Base-by-base conservation (phyloP, 768 basidiomycete genomes). In the Thelephora ganbajun region DNA sequence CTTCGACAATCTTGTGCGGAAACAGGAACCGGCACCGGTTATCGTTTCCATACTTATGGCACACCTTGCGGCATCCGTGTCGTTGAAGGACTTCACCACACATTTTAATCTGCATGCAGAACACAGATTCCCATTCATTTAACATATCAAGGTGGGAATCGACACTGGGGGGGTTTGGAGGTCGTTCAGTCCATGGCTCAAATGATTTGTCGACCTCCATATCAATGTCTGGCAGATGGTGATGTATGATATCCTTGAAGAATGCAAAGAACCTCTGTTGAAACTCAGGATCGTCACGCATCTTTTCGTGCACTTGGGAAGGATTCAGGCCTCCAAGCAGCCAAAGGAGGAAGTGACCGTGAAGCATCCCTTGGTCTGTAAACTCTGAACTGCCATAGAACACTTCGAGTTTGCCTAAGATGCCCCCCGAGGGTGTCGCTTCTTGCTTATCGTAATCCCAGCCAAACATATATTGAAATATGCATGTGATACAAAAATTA, bases 261-360 rank as follows among this genome's bases (percentile, higher is more conserved):
- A 60, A 66, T 1, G 36, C 30, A 48, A 64, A 64, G 42, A 65
- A 60, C 41, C 46, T 46, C 35, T 49, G 35, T 44, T 51, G 30
- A 58, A 54, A 58, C 13, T 47, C 41, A 4, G 43, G 13, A 44
- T 57, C 54, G 4, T 14, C 7, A 16, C 48, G 39, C 7, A 65
- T 14, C 0, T 37, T 33, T 0, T 6, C 13, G 56, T 66, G 66
- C 9, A 66, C 20, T 1, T 64, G 55, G 11, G 56, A 35, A 2
- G 66, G 65, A 55, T 67, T 67, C 1, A 58, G 7, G 1, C 56
- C 59, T 33, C 63, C 63, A 1, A 36, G 11, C 0, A 65, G 43
- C 57, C 56, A 66, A 6, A 66, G 45, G 1, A 63, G 20, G 49
- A 66, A 62, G 43, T 66, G 65, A 0, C 56, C 62, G 57, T 66